Base-by-base conservation (phyloP, 768 basidiomycete genomes). In the Mycena pura region DNA sequence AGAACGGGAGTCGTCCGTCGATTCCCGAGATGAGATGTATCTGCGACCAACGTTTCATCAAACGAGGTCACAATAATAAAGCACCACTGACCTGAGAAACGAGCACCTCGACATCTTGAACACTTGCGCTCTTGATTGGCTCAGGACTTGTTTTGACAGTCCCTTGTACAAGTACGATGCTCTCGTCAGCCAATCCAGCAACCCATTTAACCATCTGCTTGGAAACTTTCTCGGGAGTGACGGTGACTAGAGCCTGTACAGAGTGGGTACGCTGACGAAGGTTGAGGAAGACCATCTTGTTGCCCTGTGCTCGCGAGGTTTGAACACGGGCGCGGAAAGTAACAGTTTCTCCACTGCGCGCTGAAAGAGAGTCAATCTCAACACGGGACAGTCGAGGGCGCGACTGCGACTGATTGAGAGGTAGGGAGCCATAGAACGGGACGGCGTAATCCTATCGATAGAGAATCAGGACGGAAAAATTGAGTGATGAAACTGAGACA, bases 131-230 rank as follows among this genome's bases (percentile, higher is more conserved):
- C 80, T 96, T 96, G 77, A 99, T 92, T n/a, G 80, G 82, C 69
- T 92, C 91, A 1, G 86, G 88, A 31, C 89, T 86, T 74, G 86
- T 89, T 73, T 88, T 86, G 40, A 96, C 91, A 51, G 81, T 70
- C 36, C 95, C 96, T 75, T 95, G 90, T 6, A 96, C 90, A 22
- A 96, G 85, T 6, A 99, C 90, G 69, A 99, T 95, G 59, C 90
- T 92, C 79, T 99, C 97, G 68, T 85, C 85, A 25, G 89, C 80
- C 48, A 99, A 77, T 24, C 85, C 72, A 19, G 88, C 87, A 17
- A 89, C 86, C 91, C 92, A 99, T 76, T 95, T 97, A 36, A 95
- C 86, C 97, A 99, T 99, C 73, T 96, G 95, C 77, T 96, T 98
- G 63, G 93, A 96, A 25, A 99, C 83, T 69, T 85, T 88, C 44